Percentiles rank a stretch among this genome's conserved stretches.
Conservation (phyloP, 495 filamentous ascomycete genomes). For the Thermothielavioides terrestris region DNA sequence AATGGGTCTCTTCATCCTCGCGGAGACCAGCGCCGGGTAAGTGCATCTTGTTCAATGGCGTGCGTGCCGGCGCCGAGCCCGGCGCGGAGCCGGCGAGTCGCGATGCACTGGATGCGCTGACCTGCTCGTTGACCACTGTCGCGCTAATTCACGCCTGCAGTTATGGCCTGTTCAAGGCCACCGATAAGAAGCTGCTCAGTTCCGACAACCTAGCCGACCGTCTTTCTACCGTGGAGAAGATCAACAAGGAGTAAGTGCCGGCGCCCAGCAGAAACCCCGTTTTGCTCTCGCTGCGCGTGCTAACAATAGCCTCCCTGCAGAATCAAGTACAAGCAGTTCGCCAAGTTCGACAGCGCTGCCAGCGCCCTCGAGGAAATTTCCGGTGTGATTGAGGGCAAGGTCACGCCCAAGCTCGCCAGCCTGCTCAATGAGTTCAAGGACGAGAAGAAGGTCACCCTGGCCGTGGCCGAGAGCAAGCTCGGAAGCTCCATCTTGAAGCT, state of each 20-base stretch:
- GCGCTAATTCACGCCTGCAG: conserved; percentile 21
- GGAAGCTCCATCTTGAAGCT: conserved; percentile 90
- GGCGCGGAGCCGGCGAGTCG: neutral
- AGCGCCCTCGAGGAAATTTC: conserved; percentile 81
- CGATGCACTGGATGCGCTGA: neutral
- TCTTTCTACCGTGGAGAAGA: conserved; percentile 70
- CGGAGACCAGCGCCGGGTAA: conserved; percentile 85
- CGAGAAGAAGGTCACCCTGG: conserved; percentile 93
- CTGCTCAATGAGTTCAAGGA: conserved; percentile 88
- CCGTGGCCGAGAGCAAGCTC: conserved; percentile 90
- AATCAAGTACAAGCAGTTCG: conserved; percentile 90
- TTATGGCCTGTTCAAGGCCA: conserved; percentile 95
- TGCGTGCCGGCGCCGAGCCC: too few relatives aligned
- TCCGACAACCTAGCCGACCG: conserved; percentile 66
- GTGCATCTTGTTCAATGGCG: conserved; percentile 20
- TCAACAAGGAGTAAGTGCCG: conserved; percentile 69
- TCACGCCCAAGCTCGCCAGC: conserved; percentile 77
- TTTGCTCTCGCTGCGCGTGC: conserved; percentile 1
- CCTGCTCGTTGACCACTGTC: too few relatives aligned
- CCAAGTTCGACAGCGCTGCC: conserved; percentile 90
- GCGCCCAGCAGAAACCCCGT: neutral
- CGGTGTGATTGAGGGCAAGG: conserved; percentile 83
- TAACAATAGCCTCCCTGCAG: conserved; percentile 43
- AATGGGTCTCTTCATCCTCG: conserved; percentile 76
- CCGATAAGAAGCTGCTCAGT: conserved; percentile 95